Percentiles rank a stretch among this genome's conserved stretches.
These are phyloP conservation scores for Phialophora expanda DNA, from an alignment of 2,329 filamentous ascomycete species.

Conservation along the genomic window DNA sequence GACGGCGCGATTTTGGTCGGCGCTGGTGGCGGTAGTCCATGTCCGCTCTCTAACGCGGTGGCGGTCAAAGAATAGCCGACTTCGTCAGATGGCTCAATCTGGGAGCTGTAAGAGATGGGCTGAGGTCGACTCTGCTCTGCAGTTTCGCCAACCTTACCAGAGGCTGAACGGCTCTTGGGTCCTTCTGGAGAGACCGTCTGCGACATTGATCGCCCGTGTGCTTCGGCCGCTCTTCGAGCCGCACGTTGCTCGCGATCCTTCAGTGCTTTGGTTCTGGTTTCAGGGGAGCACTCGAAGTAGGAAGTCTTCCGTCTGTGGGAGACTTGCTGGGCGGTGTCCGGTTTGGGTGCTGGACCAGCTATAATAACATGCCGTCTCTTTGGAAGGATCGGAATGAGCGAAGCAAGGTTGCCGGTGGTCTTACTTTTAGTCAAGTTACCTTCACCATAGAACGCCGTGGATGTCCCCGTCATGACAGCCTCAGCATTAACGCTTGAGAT, in stretches of 20 bases:
- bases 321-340: slow-evolving; percentile 1
- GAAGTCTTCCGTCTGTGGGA: slow-evolving; percentile 21
- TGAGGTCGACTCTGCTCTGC: background rate
- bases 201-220: slow-evolving; percentile 20
- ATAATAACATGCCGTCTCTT: slow-evolving; percentile 15
- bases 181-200: slow-evolving; percentile 3
- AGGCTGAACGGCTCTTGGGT: slow-evolving; percentile 5
- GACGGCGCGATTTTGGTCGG: background rate
- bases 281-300: slow-evolving; percentile 28
- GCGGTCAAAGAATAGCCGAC: slow-evolving; percentile 18
- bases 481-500: slow-evolving; percentile 34
- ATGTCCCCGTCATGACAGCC: slow-evolving; percentile 17
- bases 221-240: slow-evolving; percentile 18
- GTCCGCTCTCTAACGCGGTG: slow-evolving; percentile 28
- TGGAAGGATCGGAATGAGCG: slow-evolving; percentile 26
- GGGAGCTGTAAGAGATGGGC: background rate
- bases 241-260: slow-evolving; percentile 26
- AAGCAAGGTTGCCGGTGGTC: slow-evolving; percentile 34
- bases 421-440: slow-evolving; percentile 35
- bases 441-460: slow-evolving; percentile 26
- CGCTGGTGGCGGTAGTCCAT: slow-evolving; percentile 12
- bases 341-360: slow-evolving; percentile 9
- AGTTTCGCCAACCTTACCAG: background rate
- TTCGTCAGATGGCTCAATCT: background rate
- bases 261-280: slow-evolving; percentile 18